Conservation (phyloP, 139 green algal species). For the Chlorella vulgaris region DNA sequence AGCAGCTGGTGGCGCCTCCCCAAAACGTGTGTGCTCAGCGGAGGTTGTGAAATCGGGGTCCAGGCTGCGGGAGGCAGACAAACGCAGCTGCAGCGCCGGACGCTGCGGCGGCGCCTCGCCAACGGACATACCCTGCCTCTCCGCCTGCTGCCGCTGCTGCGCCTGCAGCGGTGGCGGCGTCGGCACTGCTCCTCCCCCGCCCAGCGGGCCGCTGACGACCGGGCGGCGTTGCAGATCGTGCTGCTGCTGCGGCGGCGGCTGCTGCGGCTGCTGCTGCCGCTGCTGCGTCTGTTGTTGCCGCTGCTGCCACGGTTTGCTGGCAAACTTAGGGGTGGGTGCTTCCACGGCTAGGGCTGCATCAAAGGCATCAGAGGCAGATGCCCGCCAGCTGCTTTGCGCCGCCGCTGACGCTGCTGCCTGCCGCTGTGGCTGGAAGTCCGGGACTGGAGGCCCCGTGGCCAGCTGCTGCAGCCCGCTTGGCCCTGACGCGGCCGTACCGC, state of each 20-base stretch:
- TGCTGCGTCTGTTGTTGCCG: neutral
- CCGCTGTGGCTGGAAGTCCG: too few relatives aligned
- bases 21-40: conserved; percentile 12
- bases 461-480: too few relatives aligned
- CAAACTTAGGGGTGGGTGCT: conserved; percentile 4
- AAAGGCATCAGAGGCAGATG: neutral
- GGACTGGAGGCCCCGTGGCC: too few relatives aligned
- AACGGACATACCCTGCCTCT: neutral
- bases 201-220: neutral
- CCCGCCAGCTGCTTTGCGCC: too few relatives aligned
- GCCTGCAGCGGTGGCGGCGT: neutral
- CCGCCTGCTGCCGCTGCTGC: neutral
- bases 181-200: neutral
- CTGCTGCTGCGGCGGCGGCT: neutral
- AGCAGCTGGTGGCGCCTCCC: neutral
- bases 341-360: neutral
- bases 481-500: too few relatives aligned
- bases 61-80: conserved; percentile 20
- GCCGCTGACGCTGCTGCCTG: too few relatives aligned
- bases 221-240: neutral
- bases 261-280: neutral
- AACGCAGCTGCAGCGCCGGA: conserved; percentile 6
- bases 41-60: conserved; percentile 7
- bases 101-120: neutral
- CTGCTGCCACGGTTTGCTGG: neutral